phyloP scores from a whole-genome alignment of 305 asterid genomes.

The Ilex paraguariensis region DNA sequence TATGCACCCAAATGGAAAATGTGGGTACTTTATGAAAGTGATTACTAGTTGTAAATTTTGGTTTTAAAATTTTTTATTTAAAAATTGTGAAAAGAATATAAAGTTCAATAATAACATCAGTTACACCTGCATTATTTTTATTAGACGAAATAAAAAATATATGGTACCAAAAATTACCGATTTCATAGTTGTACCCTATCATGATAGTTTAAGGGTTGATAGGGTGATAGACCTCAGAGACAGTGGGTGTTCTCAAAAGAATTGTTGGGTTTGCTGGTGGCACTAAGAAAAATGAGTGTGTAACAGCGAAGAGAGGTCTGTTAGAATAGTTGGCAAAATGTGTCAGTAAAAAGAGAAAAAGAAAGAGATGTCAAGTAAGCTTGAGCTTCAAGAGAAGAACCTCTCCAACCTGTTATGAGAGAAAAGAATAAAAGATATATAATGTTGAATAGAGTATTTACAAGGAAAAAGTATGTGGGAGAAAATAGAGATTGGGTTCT shows the following conservation, averaged over 20 bases:
- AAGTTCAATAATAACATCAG: no score
- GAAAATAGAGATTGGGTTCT: constrained; percentile 41
- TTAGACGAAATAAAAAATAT: no score
- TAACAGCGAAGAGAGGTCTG: constrained; percentile 70
- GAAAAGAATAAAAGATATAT: constrained; percentile 21
- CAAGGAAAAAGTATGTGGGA: constrained; percentile 34
- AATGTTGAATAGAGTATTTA: constrained; percentile 19
- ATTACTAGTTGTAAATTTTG: no score
- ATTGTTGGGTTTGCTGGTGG: constrained; percentile 66
- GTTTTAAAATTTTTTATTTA: no score
- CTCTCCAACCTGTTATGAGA: constrained; percentile 38
- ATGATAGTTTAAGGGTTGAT: no score
- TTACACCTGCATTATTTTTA: no score
- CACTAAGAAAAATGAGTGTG: constrained; percentile 61
- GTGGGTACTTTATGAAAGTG: no score
- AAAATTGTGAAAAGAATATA: no score
- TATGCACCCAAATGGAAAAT: no score
- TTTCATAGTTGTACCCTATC: no score
- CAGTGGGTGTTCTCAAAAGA: constrained; percentile 40
- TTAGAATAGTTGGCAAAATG: constrained; percentile 70
- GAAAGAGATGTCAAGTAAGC: constrained; percentile 16
- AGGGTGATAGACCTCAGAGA: neutral
- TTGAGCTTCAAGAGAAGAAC: constrained; percentile 83
- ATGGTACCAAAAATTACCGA: no score
- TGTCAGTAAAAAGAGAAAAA: constrained; percentile 49